Percentiles rank a stretch among this genome's conserved stretches.
Conservation (phyloP, 2,329 filamentous ascomycete genomes). For the Hymenoscyphus salicellus region DNA sequence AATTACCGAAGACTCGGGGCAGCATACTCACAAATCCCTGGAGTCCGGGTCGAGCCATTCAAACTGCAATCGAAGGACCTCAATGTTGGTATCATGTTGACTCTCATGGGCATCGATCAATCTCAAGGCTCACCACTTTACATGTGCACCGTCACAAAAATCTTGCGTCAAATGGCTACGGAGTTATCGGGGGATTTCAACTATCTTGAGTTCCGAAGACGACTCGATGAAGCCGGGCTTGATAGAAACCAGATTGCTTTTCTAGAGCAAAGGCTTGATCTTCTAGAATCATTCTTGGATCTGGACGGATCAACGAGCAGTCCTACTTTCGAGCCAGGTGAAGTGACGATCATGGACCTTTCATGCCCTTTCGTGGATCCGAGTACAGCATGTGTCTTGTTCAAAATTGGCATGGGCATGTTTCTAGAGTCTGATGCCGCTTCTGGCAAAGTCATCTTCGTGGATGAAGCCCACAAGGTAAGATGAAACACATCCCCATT, state of each 20-base stretch:
- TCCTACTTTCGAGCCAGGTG: slow-evolving; percentile 40
- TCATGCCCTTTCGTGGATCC: slow-evolving; percentile 68
- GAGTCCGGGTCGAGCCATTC: slow-evolving; percentile 19
- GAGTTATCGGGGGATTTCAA: slow-evolving; percentile 37
- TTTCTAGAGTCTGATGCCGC: slow-evolving; percentile 56
- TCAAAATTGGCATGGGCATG: slow-evolving; percentile 66
- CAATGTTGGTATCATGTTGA: slow-evolving; percentile 22
- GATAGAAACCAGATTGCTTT: slow-evolving; percentile 50
- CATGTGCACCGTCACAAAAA: slow-evolving; percentile 17
- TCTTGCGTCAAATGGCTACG: slow-evolving; percentile 21
- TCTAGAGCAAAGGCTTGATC: slow-evolving; percentile 57
- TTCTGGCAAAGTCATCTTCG: slow-evolving; percentile 59
- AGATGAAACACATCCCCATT: background rate
- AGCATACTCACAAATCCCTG: slow-evolving; percentile 17
- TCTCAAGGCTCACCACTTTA: slow-evolving; percentile 17
- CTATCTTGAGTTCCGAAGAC: slow-evolving; percentile 44
- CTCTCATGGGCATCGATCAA: slow-evolving; percentile 21
- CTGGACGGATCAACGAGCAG: background rate
- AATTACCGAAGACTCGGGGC: slow-evolving; percentile 16
- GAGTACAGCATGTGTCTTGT: slow-evolving; percentile 66
- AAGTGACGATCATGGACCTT: slow-evolving; percentile 66
- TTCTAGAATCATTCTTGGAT: slow-evolving; percentile 61
- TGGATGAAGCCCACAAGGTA: slow-evolving; percentile 77
- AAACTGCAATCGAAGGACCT: slow-evolving; percentile 17
- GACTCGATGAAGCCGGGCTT: slow-evolving; percentile 41